Percentiles rank a stretch among this genome's conserved stretches.
Evolutionary conservation across 768 basidiomycete species (phyloP).

Genomic region (Collybia sordida): DNA sequence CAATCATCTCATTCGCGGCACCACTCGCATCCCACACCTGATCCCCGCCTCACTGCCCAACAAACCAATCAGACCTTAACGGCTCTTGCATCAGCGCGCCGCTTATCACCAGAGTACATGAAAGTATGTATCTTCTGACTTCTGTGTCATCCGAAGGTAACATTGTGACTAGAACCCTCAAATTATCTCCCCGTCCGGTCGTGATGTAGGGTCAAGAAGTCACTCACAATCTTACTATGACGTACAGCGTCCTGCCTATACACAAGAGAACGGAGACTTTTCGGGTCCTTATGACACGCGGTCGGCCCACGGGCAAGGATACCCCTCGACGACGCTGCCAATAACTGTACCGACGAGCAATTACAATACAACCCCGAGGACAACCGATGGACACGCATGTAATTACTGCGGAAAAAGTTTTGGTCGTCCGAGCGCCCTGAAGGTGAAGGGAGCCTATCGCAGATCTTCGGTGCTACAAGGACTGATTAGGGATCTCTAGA

Average conservation of each 20-base stretch:
- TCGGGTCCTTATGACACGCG: constrained; percentile 5
- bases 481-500: constrained; percentile 6
- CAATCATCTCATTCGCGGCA: constrained; percentile 1
- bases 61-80: constrained; percentile 21
- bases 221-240: constrained; percentile 4
- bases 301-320: constrained; percentile 2
- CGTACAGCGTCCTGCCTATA: not conserved
- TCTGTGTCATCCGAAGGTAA: not conserved
- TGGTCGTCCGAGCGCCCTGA: constrained; percentile 22
- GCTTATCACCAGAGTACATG: constrained; percentile 14
- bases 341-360: constrained; percentile 2
- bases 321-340: constrained; percentile 2
- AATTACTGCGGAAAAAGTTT: constrained; percentile 20
- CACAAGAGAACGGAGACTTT: constrained; percentile 5
- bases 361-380: constrained; percentile 2
- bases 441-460: constrained; percentile 12
- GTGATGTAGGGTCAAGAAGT: not conserved
- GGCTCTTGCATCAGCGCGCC: constrained; percentile 17
- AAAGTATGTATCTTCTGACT: constrained; percentile 4
- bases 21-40: constrained; percentile 8
- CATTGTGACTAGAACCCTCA: constrained; percentile 6
- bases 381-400: constrained; percentile 19
- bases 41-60: constrained; percentile 18
- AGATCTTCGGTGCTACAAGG: constrained; percentile 2
- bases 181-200: constrained; percentile 2